Conservation (phyloP, 257 asterid species). For the Handroanthus guayacan region DNA sequence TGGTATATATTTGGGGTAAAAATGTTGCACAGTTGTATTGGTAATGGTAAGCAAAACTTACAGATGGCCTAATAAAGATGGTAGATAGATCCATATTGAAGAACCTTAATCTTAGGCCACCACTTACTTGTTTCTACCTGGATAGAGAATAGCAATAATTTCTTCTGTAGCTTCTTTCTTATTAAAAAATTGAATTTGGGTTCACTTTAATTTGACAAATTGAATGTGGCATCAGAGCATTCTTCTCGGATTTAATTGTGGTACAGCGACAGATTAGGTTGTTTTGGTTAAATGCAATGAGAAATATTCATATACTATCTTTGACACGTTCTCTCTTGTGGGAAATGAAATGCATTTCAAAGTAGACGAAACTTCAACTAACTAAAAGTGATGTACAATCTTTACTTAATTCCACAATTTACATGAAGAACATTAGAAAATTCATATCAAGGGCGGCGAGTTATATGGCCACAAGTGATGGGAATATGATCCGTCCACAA, state of each 20-base stretch:
- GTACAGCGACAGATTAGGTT: not conserved
- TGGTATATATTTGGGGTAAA: not conserved
- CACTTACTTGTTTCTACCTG: slow-evolving; percentile 16
- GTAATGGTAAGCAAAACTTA: slow-evolving; percentile 17
- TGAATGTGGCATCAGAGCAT: not conserved
- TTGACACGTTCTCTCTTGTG: too few relatives aligned
- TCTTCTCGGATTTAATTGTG: not conserved
- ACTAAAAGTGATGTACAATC: too few relatives aligned
- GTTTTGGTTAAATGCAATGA: not conserved
- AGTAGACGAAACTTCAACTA: too few relatives aligned
- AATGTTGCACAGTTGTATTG: slow-evolving; percentile 1
- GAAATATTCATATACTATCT: not conserved
- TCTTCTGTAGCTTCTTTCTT: not conserved
- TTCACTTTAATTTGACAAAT: not conserved
- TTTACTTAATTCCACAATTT: too few relatives aligned
- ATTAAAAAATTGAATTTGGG: too few relatives aligned
- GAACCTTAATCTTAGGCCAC: slow-evolving; percentile 18
- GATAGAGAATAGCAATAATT: slow-evolving; percentile 10
- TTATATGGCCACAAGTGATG: too few relatives aligned
- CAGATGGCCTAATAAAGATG: slow-evolving; percentile 39
- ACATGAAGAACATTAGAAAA: too few relatives aligned
- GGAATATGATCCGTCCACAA: too few relatives aligned
- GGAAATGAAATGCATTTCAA: too few relatives aligned
- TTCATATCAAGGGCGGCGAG: too few relatives aligned
- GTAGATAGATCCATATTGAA: slow-evolving; percentile 22